These are phyloP conservation scores for Brassica hybrid DNA, from an alignment of 441 rosid species.

Conservation along the genomic window DNA sequence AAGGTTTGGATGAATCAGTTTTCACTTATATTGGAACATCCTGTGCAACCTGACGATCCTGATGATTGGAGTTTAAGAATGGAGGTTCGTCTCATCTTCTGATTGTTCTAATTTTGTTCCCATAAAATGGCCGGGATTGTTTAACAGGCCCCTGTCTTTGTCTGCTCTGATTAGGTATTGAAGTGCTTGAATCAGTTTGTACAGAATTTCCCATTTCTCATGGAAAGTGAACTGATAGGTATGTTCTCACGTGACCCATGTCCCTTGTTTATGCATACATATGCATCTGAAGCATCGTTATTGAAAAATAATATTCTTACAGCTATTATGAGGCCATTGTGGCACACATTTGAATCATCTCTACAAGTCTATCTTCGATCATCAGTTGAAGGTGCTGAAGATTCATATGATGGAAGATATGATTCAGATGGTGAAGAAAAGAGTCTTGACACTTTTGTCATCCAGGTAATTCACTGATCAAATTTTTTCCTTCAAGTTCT, in stretches of 20 bases:
- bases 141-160: slow-evolving; percentile 10
- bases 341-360: slow-evolving; percentile 91
- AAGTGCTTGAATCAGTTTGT: slow-evolving; percentile 94
- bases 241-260: slow-evolving; percentile 39
- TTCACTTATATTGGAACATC: slow-evolving; percentile 67
- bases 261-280: slow-evolving; percentile 15
- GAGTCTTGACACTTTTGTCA: slow-evolving; percentile 90
- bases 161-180: slow-evolving; percentile 59
- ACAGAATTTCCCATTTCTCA: slow-evolving; percentile 76
- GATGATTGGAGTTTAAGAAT: slow-evolving; percentile 93
- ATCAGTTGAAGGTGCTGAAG: slow-evolving; percentile 81
- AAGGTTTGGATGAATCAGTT: slow-evolving; percentile 83
- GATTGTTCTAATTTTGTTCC: slow-evolving; percentile 20
- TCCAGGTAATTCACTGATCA: slow-evolving; percentile 66
- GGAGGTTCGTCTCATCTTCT: slow-evolving; percentile 69
- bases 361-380: slow-evolving; percentile 72
- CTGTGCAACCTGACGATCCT: slow-evolving; percentile 87
- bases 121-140: slow-evolving; percentile 8
- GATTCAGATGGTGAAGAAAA: slow-evolving; percentile 97
- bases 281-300: slow-evolving; percentile 27
- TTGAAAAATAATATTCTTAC: slow-evolving; percentile 42
- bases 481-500: slow-evolving; percentile 22
- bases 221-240: slow-evolving; percentile 80
- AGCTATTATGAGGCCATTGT: slow-evolving; percentile 83
- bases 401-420: slow-evolving; percentile 80